Base-by-base conservation (phyloP, 768 basidiomycete species). In the Pulveroboletus frians region DNA sequence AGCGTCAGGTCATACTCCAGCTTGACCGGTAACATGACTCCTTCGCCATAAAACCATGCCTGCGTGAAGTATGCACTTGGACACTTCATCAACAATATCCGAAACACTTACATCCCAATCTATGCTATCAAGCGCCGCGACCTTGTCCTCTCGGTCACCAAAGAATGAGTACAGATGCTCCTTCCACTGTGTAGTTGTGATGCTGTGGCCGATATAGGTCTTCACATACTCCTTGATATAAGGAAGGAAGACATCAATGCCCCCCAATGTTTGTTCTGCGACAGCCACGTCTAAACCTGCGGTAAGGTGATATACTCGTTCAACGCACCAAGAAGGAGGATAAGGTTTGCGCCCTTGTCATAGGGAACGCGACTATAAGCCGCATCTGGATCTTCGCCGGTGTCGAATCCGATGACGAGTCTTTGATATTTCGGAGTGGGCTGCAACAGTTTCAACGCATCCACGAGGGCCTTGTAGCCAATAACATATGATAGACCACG, bases 311-410 rank as follows among this genome's bases (percentile, higher is more conserved):
- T 7, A 10, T 21, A 6, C 11, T 29, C 23, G 5, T 11, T 32
- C 2, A 10, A 36, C 46, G 1, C 10, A 88, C 88, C 93, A 18
- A 97, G 76, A 63, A 89, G 77, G 15, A 94, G 77, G 14, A 98
- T 71, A 58, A 98, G 79, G 64, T 92, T 95, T 7, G 89, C 77
- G 21, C 95, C 94, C 70, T 95, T 90, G 64, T 88, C 88, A 56
- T 96, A 96, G 2, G 94, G 88, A 40, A 96, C 74, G 43, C 73
- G 64, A 52, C 73, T 76, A 66, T 85, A 91, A 6, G 87, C 85
- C 41, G 85, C 84, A 60, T 92, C 88, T 1, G 87, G 81, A 60
- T 87, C 83, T 68, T 91, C 80, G 13, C 87, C 85, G 38, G 73
- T 65, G 36, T 85, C 78, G 17, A 87, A 91, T 20, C 81, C 74